Percentiles rank a stretch among this genome's conserved stretches.
phyloP scores from a whole-genome alignment of 2,329 filamentous ascomycete species.

The Trichoderma asperellum region DNA sequence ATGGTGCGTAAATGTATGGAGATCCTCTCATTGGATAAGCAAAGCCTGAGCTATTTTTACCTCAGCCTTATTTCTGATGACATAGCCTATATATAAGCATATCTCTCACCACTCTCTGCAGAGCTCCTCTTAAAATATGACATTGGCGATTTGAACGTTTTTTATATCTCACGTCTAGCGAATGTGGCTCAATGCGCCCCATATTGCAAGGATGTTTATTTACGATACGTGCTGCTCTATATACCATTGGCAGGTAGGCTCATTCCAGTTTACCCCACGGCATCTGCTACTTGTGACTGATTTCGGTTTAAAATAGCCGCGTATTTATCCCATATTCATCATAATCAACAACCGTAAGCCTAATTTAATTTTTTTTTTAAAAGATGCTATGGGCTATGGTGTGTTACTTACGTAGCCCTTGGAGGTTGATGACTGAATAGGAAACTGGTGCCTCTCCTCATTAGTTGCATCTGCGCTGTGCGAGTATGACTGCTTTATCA shows the following conservation, averaged over 20 bases:
- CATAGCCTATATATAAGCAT: background rate
- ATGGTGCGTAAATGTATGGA: background rate
- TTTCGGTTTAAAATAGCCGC: background rate
- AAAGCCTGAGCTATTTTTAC: background rate
- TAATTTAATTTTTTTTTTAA: background rate
- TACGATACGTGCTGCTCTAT: background rate
- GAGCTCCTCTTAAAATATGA: background rate
- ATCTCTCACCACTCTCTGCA: background rate
- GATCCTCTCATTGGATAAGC: background rate
- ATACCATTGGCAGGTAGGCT: background rate
- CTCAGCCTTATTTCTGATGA: background rate
- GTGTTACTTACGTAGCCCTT: background rate
- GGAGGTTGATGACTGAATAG: background rate
- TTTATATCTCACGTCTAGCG: background rate
- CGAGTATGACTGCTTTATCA: background rate
- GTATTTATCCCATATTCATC: background rate
- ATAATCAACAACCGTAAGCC: background rate
- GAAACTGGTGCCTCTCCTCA: background rate
- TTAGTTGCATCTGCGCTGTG: background rate
- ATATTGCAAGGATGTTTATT: background rate
- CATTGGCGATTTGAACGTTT: background rate
- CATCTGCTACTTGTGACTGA: background rate
- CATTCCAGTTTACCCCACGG: background rate
- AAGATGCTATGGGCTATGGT: background rate
- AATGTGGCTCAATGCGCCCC: background rate